A percentile compares a stretch with the other conserved stretches of the same genome.
Evolutionary conservation across 768 basidiomycete genomes (phyloP).

Genomic region (Lactarius psammicola): DNA sequence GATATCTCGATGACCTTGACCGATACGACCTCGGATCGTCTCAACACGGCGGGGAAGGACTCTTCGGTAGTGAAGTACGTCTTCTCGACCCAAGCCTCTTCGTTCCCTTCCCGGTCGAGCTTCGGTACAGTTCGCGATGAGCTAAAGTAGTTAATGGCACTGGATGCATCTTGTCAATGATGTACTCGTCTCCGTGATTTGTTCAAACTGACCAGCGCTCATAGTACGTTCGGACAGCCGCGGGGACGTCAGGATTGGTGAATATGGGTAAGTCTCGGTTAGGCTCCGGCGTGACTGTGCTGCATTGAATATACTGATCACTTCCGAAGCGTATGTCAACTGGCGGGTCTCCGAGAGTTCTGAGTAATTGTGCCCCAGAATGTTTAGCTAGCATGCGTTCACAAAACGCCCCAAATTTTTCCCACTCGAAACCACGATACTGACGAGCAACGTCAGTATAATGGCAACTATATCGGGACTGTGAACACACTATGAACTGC

Average conservation of each 20-base stretch:
- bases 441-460: slow-evolving; percentile 34
- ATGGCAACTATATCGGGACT: background rate
- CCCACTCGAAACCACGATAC: slow-evolving; percentile 96
- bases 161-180: slow-evolving; percentile 34
- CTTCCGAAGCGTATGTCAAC: slow-evolving; percentile 76
- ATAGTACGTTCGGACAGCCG: slow-evolving; percentile 79
- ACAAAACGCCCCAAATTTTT: slow-evolving; percentile 86
- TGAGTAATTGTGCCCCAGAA: slow-evolving; percentile 77
- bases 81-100: slow-evolving; percentile 88
- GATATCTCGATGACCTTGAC: slow-evolving; percentile 74
- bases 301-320: slow-evolving; percentile 88
- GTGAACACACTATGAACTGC: slow-evolving; percentile 74
- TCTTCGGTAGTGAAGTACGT: slow-evolving; percentile 85
- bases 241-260: slow-evolving; percentile 78
- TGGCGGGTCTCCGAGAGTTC: slow-evolving; percentile 69
- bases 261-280: slow-evolving; percentile 76
- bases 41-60: slow-evolving; percentile 86
- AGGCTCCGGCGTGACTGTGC: slow-evolving; percentile 80
- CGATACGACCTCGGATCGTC: slow-evolving; percentile 81
- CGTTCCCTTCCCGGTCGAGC: slow-evolving; percentile 57
- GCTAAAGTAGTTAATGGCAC: slow-evolving; percentile 82
- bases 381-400: slow-evolving; percentile 92
- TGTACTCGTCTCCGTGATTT: slow-evolving; percentile 1
- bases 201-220: slow-evolving; percentile 63
- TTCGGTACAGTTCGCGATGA: slow-evolving; percentile 68